phyloP scores from a whole-genome alignment of 257 asterid genomes.

The Solanum chiquidenum region DNA sequence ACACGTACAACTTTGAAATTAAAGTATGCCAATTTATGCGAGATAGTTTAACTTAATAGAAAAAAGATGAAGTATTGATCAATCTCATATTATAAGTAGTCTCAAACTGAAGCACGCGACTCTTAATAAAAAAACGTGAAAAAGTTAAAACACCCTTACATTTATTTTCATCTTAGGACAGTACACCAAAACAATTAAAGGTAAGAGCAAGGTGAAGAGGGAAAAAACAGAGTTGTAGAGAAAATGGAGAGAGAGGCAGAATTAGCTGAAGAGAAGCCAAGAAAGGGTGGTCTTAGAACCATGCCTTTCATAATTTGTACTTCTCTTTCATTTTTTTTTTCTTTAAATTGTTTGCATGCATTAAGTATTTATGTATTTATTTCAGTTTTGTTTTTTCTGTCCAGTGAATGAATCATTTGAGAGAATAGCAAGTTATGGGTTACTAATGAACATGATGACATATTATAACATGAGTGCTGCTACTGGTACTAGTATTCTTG shows the following conservation, averaged over 20 bases:
- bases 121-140: too few species aligned
- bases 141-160: too few species aligned
- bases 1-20: neutral
- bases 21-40: too few species aligned
- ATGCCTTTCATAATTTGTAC: neutral
- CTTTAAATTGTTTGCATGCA: neutral
- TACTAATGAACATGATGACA: neutral
- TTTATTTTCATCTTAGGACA: neutral
- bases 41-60: too few species aligned
- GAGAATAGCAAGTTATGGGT: neutral
- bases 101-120: too few species aligned
- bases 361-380: neutral
- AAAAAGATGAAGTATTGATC: too few species aligned
- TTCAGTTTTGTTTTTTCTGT: neutral
- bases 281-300: neutral
- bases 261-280: neutral
- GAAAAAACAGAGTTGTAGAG: neutral
- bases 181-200: neutral
- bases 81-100: too few species aligned
- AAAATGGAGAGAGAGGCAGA: neutral
- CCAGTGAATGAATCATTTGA: neutral
- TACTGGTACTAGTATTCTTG: neutral
- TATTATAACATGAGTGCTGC: neutral
- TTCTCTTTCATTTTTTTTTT: neutral
- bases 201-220: neutral